Evolutionary conservation across 257 asterid species (phyloP).

Genomic region (Plantago elongata): DNA sequence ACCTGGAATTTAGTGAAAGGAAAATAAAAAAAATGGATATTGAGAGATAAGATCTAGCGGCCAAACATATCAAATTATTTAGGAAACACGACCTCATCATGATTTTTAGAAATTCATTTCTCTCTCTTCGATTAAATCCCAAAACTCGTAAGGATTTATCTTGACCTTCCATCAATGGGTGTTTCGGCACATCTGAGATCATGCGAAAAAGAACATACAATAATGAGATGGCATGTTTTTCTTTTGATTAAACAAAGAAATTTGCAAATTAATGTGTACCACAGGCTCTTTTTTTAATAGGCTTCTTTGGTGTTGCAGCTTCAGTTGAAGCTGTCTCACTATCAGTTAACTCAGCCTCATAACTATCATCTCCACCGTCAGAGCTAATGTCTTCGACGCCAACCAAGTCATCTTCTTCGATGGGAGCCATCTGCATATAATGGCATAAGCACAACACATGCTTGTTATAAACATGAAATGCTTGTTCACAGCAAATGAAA

Average conservation of each 20-base stretch:
- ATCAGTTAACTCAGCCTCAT: slow-evolving; percentile 87
- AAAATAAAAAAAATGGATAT: slow-evolving; percentile 1
- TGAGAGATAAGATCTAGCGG: slow-evolving; percentile 13
- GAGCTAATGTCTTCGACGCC: slow-evolving; percentile 93
- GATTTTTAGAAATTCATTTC: slow-evolving; percentile 82
- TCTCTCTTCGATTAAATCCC: slow-evolving; percentile 88
- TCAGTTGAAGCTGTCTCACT: slow-evolving; percentile 70
- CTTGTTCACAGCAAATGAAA: no score
- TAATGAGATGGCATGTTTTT: slow-evolving; percentile 6
- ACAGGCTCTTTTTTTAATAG: slow-evolving; percentile 62
- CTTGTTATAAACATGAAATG: background rate
- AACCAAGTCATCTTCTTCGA: slow-evolving; percentile 97
- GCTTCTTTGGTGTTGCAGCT: slow-evolving; percentile 52
- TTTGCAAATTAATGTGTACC: slow-evolving; percentile 44
- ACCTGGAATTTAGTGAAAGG: slow-evolving; percentile 17
- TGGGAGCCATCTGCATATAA: slow-evolving; percentile 78
- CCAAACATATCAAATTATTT: slow-evolving; percentile 11
- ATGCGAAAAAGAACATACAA: slow-evolving; percentile 20
- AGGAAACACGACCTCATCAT: slow-evolving; percentile 66
- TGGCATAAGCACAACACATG: background rate
- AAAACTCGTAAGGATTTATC: slow-evolving; percentile 77
- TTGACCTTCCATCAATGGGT: slow-evolving; percentile 97
- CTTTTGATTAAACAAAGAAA: slow-evolving; percentile 6
- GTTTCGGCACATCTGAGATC: slow-evolving; percentile 59
- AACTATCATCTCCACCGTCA: slow-evolving; percentile 89